phyloP scores from a whole-genome alignment of 2,329 filamentous ascomycete genomes.

The Aspergillus luchuensis region DNA sequence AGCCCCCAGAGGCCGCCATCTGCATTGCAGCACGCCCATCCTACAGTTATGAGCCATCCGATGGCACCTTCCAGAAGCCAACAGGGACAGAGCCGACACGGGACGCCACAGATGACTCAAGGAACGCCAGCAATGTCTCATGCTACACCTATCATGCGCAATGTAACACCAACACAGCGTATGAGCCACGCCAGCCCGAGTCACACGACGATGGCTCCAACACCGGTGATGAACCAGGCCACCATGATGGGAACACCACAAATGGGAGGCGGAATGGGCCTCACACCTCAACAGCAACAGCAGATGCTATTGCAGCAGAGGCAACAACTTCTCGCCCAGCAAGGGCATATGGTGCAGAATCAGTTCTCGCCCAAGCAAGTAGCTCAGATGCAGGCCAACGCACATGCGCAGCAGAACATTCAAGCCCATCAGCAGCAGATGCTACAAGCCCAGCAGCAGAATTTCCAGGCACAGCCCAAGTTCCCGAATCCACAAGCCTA shows the following conservation, averaged over 20 bases:
- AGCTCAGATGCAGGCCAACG: conserved; percentile 47
- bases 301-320: conserved; percentile 41
- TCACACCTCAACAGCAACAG: conserved; percentile 45
- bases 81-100: conserved; percentile 50
- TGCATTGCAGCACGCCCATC: conserved; percentile 50
- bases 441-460: conserved; percentile 36
- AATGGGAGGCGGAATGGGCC: conserved; percentile 37
- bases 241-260: conserved; percentile 44
- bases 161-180: conserved; percentile 50
- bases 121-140: conserved; percentile 50
- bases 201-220: conserved; percentile 44
- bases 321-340: conserved; percentile 44
- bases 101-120: conserved; percentile 51
- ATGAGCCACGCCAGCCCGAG: conserved; percentile 51
- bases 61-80: conserved; percentile 50
- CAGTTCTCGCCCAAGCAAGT: conserved; percentile 46
- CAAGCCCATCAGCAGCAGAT: conserved; percentile 46
- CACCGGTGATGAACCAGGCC: conserved; percentile 48
- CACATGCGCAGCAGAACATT: conserved; percentile 50
- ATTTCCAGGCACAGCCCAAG: conserved; percentile 29
- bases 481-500: conserved; percentile 38
- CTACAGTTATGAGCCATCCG: conserved; percentile 47
- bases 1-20: conserved; percentile 50
- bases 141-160: conserved; percentile 51
- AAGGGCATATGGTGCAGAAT: conserved; percentile 35